A percentile compares a stretch with the other conserved stretches of the same genome.
Conservation (phyloP, 768 basidiomycete genomes). For the Russula compacta region DNA sequence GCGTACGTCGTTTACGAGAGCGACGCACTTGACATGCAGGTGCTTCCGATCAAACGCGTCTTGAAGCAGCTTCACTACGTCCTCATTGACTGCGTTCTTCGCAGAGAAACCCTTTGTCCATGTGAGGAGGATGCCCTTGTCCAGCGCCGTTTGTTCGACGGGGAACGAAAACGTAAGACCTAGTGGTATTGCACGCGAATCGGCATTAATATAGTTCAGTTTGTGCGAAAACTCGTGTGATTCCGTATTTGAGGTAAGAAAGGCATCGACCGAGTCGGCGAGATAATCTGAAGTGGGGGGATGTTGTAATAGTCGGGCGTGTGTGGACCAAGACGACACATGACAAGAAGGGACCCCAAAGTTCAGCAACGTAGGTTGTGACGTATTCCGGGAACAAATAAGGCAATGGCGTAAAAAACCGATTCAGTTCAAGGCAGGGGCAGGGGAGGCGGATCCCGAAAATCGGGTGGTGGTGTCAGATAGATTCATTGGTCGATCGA, state of each 20-base stretch:
- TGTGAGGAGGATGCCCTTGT: conserved; percentile 81
- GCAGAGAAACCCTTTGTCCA: conserved; percentile 97
- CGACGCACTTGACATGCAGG: conserved; percentile 84
- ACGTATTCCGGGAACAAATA: background rate
- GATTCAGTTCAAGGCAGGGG: too few species aligned
- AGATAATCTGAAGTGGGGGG: conserved; percentile 67
- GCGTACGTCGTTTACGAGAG: conserved; percentile 88
- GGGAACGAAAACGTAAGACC: conserved; percentile 98
- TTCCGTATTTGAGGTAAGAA: conserved; percentile 55
- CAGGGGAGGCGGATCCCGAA: background rate
- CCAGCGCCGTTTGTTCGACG: conserved; percentile 91
- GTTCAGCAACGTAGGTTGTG: too few species aligned
- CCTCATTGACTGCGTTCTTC: conserved; percentile 80
- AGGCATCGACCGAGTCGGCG: conserved; percentile 92
- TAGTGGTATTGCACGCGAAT: conserved; percentile 41
- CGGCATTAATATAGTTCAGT: conserved; percentile 30
- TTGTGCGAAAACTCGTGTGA: background rate
- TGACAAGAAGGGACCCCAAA: too few species aligned
- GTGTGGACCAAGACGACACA: background rate
- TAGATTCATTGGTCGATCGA: background rate
- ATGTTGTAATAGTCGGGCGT: background rate
- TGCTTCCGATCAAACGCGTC: conserved; percentile 89
- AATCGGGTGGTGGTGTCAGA: background rate
- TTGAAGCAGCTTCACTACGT: conserved; percentile 83
- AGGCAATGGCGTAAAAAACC: too few species aligned